A percentile compares a stretch with the other conserved stretches of the same genome.
Conservation (phyloP, 2,329 filamentous ascomycete genomes). For the Penicillium sp. region DNA sequence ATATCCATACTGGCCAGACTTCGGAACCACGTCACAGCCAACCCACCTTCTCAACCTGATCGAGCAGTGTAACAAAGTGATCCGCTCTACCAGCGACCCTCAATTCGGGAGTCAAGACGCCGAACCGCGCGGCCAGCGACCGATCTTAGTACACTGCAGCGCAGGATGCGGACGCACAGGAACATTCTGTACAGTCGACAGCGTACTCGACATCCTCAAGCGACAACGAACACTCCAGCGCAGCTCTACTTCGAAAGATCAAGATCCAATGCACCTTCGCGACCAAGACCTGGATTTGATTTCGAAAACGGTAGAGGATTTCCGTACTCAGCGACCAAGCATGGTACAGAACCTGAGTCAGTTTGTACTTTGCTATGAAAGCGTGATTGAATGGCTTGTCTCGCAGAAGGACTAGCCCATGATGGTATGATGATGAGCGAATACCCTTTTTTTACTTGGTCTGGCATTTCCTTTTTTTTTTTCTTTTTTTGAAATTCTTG, state of each 20-base stretch:
- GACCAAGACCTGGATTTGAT: conserved; percentile 77
- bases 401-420: conserved; percentile 17
- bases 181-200: conserved; percentile 95
- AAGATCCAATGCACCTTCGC: conserved; percentile 54
- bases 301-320: conserved; percentile 86
- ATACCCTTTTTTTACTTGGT: conserved; percentile 12
- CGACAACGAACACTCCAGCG: conserved; percentile 63
- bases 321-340: conserved; percentile 82
- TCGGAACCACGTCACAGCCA: conserved; percentile 88
- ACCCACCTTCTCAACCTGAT: conserved; percentile 84
- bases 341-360: conserved; percentile 97
- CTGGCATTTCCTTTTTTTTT: conserved; percentile 4
- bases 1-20: conserved; percentile 96
- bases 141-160: conserved; percentile 91
- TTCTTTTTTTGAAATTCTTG: not conserved
- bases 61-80: conserved; percentile 78
- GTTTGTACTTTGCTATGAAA: conserved; percentile 96
- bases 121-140: conserved; percentile 60
- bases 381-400: conserved; percentile 82
- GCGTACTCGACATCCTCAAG: conserved; percentile 94
- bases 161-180: conserved; percentile 95
- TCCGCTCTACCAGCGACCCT: conserved; percentile 43
- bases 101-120: conserved; percentile 55
- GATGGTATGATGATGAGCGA: conserved; percentile 11
- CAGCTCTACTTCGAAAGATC: not conserved